Percentiles rank a stretch among this genome's conserved stretches.
phyloP scores from a whole-genome alignment of 805 yeast species.

The Sugiyamaella boreocaroliniensis region DNA sequence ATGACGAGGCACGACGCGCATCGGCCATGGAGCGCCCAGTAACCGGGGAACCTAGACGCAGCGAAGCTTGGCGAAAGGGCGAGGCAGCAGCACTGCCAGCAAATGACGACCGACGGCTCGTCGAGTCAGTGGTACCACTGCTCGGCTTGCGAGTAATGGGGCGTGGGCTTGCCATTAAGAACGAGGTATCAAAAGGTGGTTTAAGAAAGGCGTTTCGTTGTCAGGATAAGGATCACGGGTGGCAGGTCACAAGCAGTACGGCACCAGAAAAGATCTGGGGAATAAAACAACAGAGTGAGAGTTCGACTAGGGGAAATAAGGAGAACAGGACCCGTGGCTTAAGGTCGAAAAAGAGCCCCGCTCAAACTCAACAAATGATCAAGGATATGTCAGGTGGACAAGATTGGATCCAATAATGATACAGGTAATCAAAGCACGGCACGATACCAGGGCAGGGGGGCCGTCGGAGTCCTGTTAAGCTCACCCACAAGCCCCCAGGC shows the following conservation, averaged over 20 bases:
- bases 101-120: conserved; percentile 4
- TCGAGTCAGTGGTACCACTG: not conserved
- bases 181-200: not conserved
- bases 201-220: not conserved
- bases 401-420: not conserved
- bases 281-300: too few relatives aligned
- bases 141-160: conserved; percentile 3
- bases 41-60: conserved; percentile 19
- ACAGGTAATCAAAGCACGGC: not conserved
- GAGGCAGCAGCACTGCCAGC: conserved; percentile 10
- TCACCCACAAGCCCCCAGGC: too few relatives aligned
- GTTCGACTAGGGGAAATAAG: too few relatives aligned
- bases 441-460: not conserved
- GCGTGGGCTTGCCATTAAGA: conserved; percentile 6
- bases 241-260: too few relatives aligned
- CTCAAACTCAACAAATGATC: too few relatives aligned
- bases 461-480: not conserved
- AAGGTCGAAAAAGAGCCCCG: too few relatives aligned
- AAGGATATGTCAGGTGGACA: not conserved
- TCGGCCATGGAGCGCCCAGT: not conserved
- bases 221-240: too few relatives aligned
- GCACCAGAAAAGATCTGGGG: too few relatives aligned
- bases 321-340: too few relatives aligned
- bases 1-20: not conserved
- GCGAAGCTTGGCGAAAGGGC: conserved; percentile 19